These are phyloP conservation scores for Mastigamoeba balamuthi DNA, from an alignment of 78 protist species.

Conservation along the genomic window DNA sequence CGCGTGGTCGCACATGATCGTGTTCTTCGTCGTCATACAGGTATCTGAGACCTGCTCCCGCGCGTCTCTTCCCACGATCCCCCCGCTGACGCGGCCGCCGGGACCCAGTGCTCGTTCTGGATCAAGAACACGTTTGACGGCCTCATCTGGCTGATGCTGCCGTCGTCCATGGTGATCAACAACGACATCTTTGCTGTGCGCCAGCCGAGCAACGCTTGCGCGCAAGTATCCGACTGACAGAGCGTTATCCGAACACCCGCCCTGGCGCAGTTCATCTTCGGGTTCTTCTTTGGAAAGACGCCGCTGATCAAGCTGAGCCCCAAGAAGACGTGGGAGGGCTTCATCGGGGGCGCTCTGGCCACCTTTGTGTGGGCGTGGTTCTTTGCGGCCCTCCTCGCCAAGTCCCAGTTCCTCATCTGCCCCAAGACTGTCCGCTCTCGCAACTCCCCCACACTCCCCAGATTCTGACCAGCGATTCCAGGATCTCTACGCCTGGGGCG, in stretches of 20 bases:
- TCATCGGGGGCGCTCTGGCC: slow-evolving; percentile 76
- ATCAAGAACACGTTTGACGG: slow-evolving; percentile 55
- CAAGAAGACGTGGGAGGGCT: slow-evolving; percentile 95
- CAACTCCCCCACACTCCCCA: neutral
- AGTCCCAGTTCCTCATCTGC: slow-evolving; percentile 15
- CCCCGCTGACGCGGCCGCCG: neutral
- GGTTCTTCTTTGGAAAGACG: slow-evolving; percentile 71
- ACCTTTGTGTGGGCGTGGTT: slow-evolving; percentile 65
- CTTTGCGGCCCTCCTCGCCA: slow-evolving; percentile 6
- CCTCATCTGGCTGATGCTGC: slow-evolving; percentile 76
- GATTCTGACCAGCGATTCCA: neutral
- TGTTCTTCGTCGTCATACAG: slow-evolving; percentile 56
- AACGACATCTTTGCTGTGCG: slow-evolving; percentile 90
- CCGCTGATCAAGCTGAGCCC: slow-evolving; percentile 84
- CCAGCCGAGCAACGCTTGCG: too few relatives aligned
- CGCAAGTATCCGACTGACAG: too few relatives aligned
- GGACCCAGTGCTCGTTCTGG: neutral
- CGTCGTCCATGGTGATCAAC: slow-evolving; percentile 60
- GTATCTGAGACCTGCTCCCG: neutral
- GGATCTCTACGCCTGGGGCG: neutral
- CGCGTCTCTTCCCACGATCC: neutral
- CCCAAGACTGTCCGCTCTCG: slow-evolving; percentile 21
- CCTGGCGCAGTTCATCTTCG: slow-evolving; percentile 79
- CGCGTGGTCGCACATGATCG: slow-evolving; percentile 70
- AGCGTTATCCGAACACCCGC: too few relatives aligned